These are phyloP conservation scores for Populus tremula DNA, from an alignment of 345 rosid genomes.

Conservation along the genomic window DNA sequence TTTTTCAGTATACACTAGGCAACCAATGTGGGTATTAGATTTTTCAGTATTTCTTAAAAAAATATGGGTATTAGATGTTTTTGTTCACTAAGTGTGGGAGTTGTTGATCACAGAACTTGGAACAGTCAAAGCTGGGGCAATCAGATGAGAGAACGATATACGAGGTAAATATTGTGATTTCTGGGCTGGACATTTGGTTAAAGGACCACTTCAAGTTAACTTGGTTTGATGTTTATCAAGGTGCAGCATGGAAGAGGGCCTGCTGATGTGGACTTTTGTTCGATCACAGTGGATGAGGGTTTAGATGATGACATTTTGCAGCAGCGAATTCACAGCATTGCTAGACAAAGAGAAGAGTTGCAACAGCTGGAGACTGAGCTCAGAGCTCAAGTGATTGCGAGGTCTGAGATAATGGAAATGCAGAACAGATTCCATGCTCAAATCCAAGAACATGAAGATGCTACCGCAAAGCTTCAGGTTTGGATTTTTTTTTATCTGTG, in stretches of 20 bases:
- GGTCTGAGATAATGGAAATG: constrained; percentile 63
- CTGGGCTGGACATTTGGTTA: neutral
- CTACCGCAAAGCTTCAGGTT: constrained; percentile 72
- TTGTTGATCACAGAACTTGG: constrained; percentile 49
- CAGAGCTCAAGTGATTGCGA: constrained; percentile 66
- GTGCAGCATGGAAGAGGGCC: constrained; percentile 83
- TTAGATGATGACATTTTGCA: constrained; percentile 52
- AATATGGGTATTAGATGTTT: neutral
- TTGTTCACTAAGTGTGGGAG: neutral
- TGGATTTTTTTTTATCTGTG: neutral
- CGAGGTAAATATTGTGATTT: constrained; percentile 52
- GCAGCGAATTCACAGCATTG: constrained; percentile 55
- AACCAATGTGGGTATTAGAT: neutral
- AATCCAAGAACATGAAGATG: constrained; percentile 59
- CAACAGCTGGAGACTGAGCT: constrained; percentile 74
- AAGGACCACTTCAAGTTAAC: constrained; percentile 7
- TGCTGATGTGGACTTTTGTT: constrained; percentile 57
- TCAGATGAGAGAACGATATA: constrained; percentile 76
- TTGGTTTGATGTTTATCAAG: constrained; percentile 37
- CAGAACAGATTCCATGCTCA: constrained; percentile 55
- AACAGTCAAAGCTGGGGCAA: constrained; percentile 56
- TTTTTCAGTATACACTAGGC: neutral
- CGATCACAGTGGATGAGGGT: constrained; percentile 51
- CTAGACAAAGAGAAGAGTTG: constrained; percentile 70
- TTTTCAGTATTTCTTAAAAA: neutral